Evolutionary conservation across 2,329 filamentous ascomycete species (phyloP).

Genomic region (Incumbomyces delicatus): DNA sequence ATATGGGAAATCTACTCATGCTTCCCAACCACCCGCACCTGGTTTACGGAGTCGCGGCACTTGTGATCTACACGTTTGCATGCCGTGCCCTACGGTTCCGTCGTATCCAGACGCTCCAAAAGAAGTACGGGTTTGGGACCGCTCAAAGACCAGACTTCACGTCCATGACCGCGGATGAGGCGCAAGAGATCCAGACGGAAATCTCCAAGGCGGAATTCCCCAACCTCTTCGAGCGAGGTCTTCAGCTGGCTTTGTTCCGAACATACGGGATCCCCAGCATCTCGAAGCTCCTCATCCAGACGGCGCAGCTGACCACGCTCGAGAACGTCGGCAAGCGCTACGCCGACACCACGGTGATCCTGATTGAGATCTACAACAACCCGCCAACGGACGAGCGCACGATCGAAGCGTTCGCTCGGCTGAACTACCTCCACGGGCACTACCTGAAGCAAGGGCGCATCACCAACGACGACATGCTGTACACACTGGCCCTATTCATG

Average conservation of each 20-base stretch:
- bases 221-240: constrained; percentile 17
- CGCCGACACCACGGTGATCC: constrained; percentile 41
- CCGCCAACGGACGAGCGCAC: constrained; percentile 30
- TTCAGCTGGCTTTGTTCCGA: constrained; percentile 26
- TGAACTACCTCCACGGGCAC: constrained; percentile 53
- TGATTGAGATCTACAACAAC: constrained; percentile 39
- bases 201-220: constrained; percentile 18
- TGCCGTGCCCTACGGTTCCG: constrained; percentile 16
- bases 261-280: constrained; percentile 50
- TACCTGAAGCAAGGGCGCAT: constrained; percentile 53
- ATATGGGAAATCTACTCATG: too few species aligned
- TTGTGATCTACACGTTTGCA: constrained; percentile 16
- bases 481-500: constrained; percentile 56
- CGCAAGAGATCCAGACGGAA: constrained; percentile 15
- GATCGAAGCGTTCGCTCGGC: constrained; percentile 48
- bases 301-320: constrained; percentile 38
- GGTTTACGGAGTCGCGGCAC: too few species aligned
- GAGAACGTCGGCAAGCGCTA: constrained; percentile 44
- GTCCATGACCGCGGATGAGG: constrained; percentile 9
- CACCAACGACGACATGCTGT: constrained; percentile 53
- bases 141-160: constrained; percentile 10
- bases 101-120: constrained; percentile 14
- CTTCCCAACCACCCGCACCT: too few species aligned
- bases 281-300: constrained; percentile 40
- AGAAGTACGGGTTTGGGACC: constrained; percentile 16